These are phyloP conservation scores for Malassezia furfur DNA, from an alignment of 1,284 basidiomycete species.

Conservation along the genomic window DNA sequence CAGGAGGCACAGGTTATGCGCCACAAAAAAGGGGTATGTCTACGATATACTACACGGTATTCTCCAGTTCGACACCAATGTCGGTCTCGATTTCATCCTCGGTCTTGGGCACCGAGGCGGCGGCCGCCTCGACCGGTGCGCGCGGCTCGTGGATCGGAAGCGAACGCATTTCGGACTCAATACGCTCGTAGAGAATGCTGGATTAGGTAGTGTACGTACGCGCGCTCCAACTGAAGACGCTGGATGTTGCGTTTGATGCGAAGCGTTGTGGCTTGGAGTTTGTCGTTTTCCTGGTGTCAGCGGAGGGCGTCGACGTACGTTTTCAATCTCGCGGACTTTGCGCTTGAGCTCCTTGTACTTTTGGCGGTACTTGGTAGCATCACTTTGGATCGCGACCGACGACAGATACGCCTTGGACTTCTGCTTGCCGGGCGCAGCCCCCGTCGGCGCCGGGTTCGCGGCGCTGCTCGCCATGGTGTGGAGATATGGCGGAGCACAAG, in stretches of 20 bases:
- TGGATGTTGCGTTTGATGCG: conserved; percentile 75
- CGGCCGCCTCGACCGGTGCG: not conserved
- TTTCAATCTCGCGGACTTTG: conserved; percentile 78
- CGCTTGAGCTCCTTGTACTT: conserved; percentile 83
- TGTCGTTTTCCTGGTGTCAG: conserved; percentile 67
- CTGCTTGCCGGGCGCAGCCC: conserved; percentile 18
- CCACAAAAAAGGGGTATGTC: not conserved
- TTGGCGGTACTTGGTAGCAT: conserved; percentile 75
- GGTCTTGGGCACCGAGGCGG: not conserved
- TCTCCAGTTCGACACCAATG: not conserved
- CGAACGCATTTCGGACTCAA: conserved; percentile 25
- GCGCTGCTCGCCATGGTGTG: conserved; percentile 15
- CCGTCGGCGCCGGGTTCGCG: not conserved
- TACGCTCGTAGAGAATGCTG: conserved; percentile 37
- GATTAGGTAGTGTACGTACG: conserved; percentile 55
- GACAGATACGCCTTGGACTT: conserved; percentile 44
- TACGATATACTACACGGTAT: not conserved
- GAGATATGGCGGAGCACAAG: not conserved
- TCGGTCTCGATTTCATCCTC: not conserved
- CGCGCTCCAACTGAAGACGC: conserved; percentile 75
- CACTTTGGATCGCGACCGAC: conserved; percentile 49
- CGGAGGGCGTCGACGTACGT: conserved; percentile 52
- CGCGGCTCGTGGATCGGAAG: not conserved
- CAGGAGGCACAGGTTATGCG: too few species aligned
- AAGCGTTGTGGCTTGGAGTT: conserved; percentile 68